A percentile compares a stretch with the other conserved stretches of the same genome.
Evolutionary conservation across 768 basidiomycete species (phyloP).

Genomic region (Coprinopsis marcescibilis): DNA sequence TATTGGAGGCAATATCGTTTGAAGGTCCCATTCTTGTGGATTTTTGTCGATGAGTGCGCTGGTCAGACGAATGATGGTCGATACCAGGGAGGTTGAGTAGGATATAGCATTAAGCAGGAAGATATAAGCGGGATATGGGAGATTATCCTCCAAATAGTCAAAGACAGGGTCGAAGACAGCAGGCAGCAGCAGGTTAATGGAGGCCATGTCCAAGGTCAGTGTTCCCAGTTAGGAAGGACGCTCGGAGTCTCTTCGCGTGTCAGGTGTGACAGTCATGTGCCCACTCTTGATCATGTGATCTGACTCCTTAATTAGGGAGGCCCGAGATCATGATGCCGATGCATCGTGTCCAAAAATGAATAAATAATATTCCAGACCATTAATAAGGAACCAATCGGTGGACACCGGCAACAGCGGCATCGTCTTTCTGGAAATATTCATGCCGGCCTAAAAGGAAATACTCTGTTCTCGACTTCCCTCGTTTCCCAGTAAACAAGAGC

Average conservation of each 20-base stretch:
- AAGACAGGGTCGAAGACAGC: conserved; percentile 49
- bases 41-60: conserved; percentile 42
- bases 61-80: conserved; percentile 43
- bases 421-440: background rate
- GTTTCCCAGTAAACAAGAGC: conserved; percentile 14
- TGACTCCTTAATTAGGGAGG: too few relatives aligned
- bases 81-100: conserved; percentile 44
- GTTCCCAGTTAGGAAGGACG: background rate
- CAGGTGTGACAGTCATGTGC: too few relatives aligned
- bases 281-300: too few relatives aligned
- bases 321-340: background rate
- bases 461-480: background rate
- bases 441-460: conserved; percentile 1
- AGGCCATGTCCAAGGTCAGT: background rate
- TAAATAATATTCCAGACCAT: background rate
- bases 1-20: conserved; percentile 66
- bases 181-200: conserved; percentile 14
- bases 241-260: background rate
- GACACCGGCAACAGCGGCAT: background rate
- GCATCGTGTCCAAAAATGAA: background rate
- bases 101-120: conserved; percentile 46
- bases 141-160: conserved; percentile 42
- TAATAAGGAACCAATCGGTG: conserved; percentile 5
- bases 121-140: conserved; percentile 53
- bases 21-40: conserved; percentile 59